Evolutionary conservation across 305 asterid genomes (phyloP), one percentile per base, ranked within the genome.

Genomic region (Caryopteris hybrid): DNA sequence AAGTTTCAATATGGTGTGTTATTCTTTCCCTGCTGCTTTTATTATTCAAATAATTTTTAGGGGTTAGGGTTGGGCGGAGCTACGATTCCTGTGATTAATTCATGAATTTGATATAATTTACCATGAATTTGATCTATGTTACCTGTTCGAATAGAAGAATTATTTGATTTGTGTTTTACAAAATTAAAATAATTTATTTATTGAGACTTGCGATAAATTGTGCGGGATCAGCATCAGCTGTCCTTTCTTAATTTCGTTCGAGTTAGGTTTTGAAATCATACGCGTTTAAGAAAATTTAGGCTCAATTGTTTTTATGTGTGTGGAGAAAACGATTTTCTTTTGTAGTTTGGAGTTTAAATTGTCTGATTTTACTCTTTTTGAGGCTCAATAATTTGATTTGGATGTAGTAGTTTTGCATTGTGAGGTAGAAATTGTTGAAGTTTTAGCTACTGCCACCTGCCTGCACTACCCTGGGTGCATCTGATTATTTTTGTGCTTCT

Each of bases 1-100:
- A 18, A 17, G 50, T 70, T 18, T 41, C 71, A 64, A 29, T 16
- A 81, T 81, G 86, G 86, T 81, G 27, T 22, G 76, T 8, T 10
- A 17, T 66, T 70, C 9, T 46, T 20, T 33, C 4, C 33, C 46
- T 13, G 34, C 33, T 69, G 7, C 2, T 33, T 57, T 41, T 34
- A 5, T 43, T 21, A 22, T 3, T 61, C 59, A 6, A n/a, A 43
- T 43, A 8, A 38, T 38, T 63, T 1, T 55, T 53, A 21, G 55
- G 67, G 69, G 29, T 61, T 71, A 66, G 70, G 78, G 69, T 63
- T 60, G 42, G 31, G 2, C 31, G 31, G 45, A 69, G 53, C 22
- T 42, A 18, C 45, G 72, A 41, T 72, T 64, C 5, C 9, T 60
- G 45, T 45, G 58, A 46, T 64, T 53, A 34, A 45, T 53, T 61